These are phyloP conservation scores for Fonsecaea multimorphosa DNA, from an alignment of 2,329 filamentous ascomycete genomes.

Conservation along the genomic window DNA sequence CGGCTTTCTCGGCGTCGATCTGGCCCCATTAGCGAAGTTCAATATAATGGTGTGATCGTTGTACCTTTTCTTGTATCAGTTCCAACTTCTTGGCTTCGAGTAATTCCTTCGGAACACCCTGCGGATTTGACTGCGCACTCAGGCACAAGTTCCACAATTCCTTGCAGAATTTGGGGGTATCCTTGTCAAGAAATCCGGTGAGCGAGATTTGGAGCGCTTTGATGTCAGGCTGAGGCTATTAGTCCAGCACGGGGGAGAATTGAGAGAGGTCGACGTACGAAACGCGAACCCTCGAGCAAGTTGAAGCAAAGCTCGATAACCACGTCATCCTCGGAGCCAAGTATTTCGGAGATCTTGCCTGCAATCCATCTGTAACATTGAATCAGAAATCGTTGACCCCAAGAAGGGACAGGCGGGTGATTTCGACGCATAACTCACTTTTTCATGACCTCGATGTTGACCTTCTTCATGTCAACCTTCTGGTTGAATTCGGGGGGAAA, in stretches of 20 bases:
- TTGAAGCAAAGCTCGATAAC: constrained; percentile 83
- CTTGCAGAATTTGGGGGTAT: constrained; percentile 87
- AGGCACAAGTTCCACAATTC: constrained; percentile 91
- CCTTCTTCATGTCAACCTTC: constrained; percentile 97
- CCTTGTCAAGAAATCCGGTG: constrained; percentile 92
- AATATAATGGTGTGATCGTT: not conserved
- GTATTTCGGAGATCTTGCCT: constrained; percentile 80
- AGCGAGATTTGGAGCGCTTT: constrained; percentile 94
- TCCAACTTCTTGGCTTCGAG: constrained; percentile 96
- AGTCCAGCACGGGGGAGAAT: constrained; percentile 6
- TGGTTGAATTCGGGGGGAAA: constrained; percentile 92
- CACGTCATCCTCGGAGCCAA: constrained; percentile 94
- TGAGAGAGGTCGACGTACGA: constrained; percentile 62
- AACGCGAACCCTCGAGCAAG: constrained; percentile 73
- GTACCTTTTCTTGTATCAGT: constrained; percentile 90
- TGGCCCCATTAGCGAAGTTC: constrained; percentile 21
- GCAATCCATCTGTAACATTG: constrained; percentile 79
- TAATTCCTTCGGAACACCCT: constrained; percentile 92
- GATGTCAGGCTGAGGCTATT: constrained; percentile 76
- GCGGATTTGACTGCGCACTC: constrained; percentile 84
- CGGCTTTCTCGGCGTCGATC: constrained; percentile 57
- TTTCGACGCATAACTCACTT: constrained; percentile 65
- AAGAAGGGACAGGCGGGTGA: not conserved
- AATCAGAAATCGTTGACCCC: constrained; percentile 22
- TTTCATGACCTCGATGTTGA: constrained; percentile 97